Base-by-base conservation (phyloP, 208 protist species). In the Leishmania tropica region DNA sequence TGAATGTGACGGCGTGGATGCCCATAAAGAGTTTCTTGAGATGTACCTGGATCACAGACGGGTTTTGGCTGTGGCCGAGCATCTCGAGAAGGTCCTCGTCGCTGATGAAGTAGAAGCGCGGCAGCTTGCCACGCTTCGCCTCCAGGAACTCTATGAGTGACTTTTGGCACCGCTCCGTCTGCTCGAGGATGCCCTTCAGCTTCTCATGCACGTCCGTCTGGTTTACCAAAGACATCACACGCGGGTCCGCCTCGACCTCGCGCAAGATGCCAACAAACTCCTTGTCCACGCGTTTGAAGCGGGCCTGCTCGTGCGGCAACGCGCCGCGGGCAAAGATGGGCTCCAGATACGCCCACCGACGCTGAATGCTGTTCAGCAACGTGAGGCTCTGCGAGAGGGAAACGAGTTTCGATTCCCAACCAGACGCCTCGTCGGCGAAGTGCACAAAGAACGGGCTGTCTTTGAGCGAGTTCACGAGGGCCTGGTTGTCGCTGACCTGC, bases 51-150 rank as follows among this genome's bases (percentile, higher is more conserved):
- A 99, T 97, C 48, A 97, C 93, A 47, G 89, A 91, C 0, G 96
- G 96, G 87, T 94, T 95, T 80, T 97, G 91, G 83, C 97, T 99
- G 82, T 98, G 96, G 31, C 97, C 97, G 48, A 99, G 90, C 90
- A 99, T 99, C 90, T 99, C 98, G 10, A 99, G 93, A 84, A 99
- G 88, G 81, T 99, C 99, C 80, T 99, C 98, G 88, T 99, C 99
- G 85, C 98, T 99, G 85, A 99, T 99, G 87, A 99, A 99, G 87
- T 99, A 99, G 84, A 99, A 99, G 71, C 99, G 94, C 13, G 97
- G 96, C 78, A 98, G 90, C 83, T 93, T 96, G 47, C 92, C 88
- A 35, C 99, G 93, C 92, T 99, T 99, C 65, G 98, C 87, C 84
- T 99, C 99, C n/a, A 99, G 94, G 89, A 98, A 99, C 84, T 99